A percentile compares a stretch with the other conserved stretches of the same genome.
phyloP scores from a whole-genome alignment of 495 filamentous ascomycete genomes.

The Lepraria neglecta region DNA sequence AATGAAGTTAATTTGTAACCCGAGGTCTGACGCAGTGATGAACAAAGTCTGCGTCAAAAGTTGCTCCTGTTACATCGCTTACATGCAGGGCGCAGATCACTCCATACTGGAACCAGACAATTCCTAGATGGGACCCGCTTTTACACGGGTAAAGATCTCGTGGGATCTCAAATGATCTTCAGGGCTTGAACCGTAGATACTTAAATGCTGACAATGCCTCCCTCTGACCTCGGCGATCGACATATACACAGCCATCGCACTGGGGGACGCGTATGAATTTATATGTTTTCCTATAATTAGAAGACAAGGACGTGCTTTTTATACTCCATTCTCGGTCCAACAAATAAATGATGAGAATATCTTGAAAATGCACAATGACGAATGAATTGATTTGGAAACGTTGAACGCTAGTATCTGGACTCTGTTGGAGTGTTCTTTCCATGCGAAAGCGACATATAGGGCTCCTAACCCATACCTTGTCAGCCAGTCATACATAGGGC shows the following conservation, averaged over 20 bases:
- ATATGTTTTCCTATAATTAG: too few species aligned
- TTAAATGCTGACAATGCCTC: too few species aligned
- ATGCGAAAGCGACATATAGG: slow-evolving; percentile 53
- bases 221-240: too few species aligned
- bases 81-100: background rate
- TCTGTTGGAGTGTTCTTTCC: slow-evolving; percentile 48
- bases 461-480: slow-evolving; percentile 37
- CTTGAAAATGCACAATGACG: too few species aligned
- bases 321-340: too few species aligned
- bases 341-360: background rate
- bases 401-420: slow-evolving; percentile 33
- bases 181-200: too few species aligned
- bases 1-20: background rate
- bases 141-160: too few species aligned
- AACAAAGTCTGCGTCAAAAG: background rate
- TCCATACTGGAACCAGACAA: background rate
- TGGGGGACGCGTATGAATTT: too few species aligned
- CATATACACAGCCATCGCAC: too few species aligned
- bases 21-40: slow-evolving; percentile 1
- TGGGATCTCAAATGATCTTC: too few species aligned
- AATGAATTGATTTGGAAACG: background rate
- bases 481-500: background rate
- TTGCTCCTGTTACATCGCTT: background rate
- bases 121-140: too few species aligned
- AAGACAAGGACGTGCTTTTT: too few species aligned